Percentiles rank a stretch among this genome's conserved stretches.
Conservation (phyloP, 1,139 yeast genomes). For the Torulaspora globosa region DNA sequence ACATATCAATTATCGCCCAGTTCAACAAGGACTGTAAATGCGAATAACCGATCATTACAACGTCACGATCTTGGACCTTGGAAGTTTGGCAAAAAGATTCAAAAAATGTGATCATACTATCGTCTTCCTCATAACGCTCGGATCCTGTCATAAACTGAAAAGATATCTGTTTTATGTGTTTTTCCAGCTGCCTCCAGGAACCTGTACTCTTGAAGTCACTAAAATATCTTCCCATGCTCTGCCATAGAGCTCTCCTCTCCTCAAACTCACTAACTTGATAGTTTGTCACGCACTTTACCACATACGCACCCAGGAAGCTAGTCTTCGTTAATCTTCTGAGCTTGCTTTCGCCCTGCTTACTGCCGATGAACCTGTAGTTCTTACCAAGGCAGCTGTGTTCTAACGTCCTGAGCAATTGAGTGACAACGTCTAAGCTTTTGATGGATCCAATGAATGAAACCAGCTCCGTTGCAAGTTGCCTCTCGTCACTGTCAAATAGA, state of each 20-base stretch:
- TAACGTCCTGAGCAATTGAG: slow-evolving; percentile 13
- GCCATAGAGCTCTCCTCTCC: slow-evolving; percentile 22
- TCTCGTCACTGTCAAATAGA: slow-evolving; percentile 12
- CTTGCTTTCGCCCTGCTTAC: background rate
- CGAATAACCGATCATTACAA: slow-evolving; percentile 17
- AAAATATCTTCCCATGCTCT: slow-evolving; percentile 15
- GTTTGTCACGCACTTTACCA: slow-evolving; percentile 17
- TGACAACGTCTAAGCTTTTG: slow-evolving; percentile 17
- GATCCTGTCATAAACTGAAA: slow-evolving; percentile 10
- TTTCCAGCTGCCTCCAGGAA: slow-evolving; percentile 4
- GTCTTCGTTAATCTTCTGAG: slow-evolving; percentile 14
- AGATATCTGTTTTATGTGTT: slow-evolving; percentile 2
- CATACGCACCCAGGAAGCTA: slow-evolving; percentile 25
- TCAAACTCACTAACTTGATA: slow-evolving; percentile 23
- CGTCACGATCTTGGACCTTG: slow-evolving; percentile 6
- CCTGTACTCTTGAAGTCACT: slow-evolving; percentile 8
- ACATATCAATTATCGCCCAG: slow-evolving; percentile 17
- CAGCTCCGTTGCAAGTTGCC: slow-evolving; percentile 15
- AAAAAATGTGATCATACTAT: slow-evolving; percentile 13
- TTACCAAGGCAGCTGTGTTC: slow-evolving; percentile 17
- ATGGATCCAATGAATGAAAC: slow-evolving; percentile 18
- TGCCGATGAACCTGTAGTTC: slow-evolving; percentile 8
- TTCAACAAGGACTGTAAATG: slow-evolving; percentile 24
- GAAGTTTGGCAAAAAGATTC: slow-evolving; percentile 5
- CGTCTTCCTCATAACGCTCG: slow-evolving; percentile 3